Conservation (phyloP, 306 rosid species). For the Canavalia gladiata region DNA sequence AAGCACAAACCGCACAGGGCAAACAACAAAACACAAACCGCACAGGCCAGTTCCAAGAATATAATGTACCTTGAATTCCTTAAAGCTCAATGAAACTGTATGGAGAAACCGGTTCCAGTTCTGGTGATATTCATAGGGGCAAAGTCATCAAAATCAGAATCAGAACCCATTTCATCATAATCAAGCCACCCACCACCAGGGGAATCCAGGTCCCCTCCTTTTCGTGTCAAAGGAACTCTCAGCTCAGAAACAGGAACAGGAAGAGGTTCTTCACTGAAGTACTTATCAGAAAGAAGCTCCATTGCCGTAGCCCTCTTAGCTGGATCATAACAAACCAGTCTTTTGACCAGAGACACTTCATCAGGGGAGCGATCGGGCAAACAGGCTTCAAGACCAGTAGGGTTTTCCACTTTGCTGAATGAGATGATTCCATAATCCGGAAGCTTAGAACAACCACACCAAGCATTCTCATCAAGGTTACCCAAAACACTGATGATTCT, state of each 20-base stretch:
- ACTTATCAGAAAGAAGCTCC: conserved; percentile 80
- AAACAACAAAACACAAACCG: conserved; percentile 20
- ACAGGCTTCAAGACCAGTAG: conserved; percentile 73
- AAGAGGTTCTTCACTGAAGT: conserved; percentile 81
- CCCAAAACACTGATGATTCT: conserved; percentile 82
- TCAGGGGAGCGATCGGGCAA: conserved; percentile 65
- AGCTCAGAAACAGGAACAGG: conserved; percentile 78
- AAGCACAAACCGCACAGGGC: too few relatives aligned
- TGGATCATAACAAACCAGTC: conserved; percentile 84
- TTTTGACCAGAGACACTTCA: conserved; percentile 68
- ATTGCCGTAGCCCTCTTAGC: conserved; percentile 77
- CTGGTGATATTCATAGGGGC: conserved; percentile 60
- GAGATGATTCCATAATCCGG: conserved; percentile 86
- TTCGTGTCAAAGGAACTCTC: conserved; percentile 67
- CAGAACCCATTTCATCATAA: conserved; percentile 60
- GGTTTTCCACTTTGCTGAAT: conserved; percentile 77
- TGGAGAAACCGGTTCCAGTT: conserved; percentile 71
- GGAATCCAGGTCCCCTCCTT: conserved; percentile 60
- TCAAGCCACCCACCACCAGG: conserved; percentile 63
- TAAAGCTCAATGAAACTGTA: conserved; percentile 68
- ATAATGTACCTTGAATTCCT: conserved; percentile 50
- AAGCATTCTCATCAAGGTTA: conserved; percentile 81
- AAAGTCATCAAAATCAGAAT: conserved; percentile 86
- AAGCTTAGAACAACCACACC: conserved; percentile 83
- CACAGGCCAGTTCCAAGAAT: conserved; percentile 29